A percentile compares a stretch with the other conserved stretches of the same genome.
These are phyloP conservation scores for Sequoia sempervirens DNA, from an alignment of 75 land plant genomes.

Conservation along the genomic window DNA sequence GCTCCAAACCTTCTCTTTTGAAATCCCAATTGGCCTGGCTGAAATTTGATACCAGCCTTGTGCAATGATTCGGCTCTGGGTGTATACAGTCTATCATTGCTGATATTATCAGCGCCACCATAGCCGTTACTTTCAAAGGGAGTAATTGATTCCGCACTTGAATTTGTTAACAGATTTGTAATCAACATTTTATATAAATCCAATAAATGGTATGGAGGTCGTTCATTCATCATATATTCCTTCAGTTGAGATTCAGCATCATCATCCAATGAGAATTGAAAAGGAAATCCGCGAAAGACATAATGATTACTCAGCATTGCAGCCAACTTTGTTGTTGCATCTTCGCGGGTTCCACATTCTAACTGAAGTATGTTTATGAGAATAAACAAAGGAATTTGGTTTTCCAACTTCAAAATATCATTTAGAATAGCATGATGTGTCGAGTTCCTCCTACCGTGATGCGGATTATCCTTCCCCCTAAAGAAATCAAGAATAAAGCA, in stretches of 20 bases:
- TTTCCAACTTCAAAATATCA: not conserved
- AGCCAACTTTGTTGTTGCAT: not conserved
- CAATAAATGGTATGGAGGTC: not conserved
- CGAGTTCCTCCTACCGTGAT: not conserved
- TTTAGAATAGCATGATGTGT: not conserved
- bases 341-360: not conserved
- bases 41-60: not conserved
- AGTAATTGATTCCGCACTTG: not conserved
- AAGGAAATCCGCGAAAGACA: not conserved
- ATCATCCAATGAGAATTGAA: not conserved
- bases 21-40: not conserved
- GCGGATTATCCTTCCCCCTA: not conserved
- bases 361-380: not conserved
- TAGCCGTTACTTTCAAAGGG: not conserved
- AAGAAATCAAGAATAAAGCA: not conserved
- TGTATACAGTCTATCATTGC: not conserved
- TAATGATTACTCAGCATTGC: not conserved
- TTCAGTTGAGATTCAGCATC: too few relatives aligned
- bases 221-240: not conserved
- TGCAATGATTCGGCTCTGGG: not conserved
- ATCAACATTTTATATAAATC: not conserved
- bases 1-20: too few relatives aligned
- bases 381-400: not conserved
- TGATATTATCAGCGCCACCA: too few relatives aligned
- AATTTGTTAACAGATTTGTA: not conserved